These are phyloP conservation scores for Tylopilus orsonianus DNA, from an alignment of 1,284 basidiomycete genomes.

Conservation along the genomic window DNA sequence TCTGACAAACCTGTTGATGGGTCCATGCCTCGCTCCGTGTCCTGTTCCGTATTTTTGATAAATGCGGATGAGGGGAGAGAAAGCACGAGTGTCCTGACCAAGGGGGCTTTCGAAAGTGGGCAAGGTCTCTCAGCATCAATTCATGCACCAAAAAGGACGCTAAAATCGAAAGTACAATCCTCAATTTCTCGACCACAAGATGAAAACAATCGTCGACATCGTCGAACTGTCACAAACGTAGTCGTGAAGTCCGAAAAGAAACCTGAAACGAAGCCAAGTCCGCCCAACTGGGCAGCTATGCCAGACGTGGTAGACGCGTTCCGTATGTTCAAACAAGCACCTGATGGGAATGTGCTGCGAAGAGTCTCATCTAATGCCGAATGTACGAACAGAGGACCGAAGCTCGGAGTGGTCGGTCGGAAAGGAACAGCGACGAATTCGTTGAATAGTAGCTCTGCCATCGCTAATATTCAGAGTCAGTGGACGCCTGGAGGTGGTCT, in stretches of 20 bases:
- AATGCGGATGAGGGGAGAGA: background rate
- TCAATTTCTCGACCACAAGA: background rate
- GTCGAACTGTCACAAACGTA: background rate
- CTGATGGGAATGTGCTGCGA: slow-evolving; percentile 2
- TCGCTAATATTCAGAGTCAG: slow-evolving; percentile 12
- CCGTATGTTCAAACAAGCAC: slow-evolving; percentile 15
- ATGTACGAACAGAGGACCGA: slow-evolving; percentile 3
- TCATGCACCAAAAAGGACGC: slow-evolving; percentile 8
- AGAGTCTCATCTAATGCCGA: slow-evolving; percentile 9
- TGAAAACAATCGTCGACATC: background rate
- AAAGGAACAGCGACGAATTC: slow-evolving; percentile 23
- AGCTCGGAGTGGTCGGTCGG: slow-evolving; percentile 6
- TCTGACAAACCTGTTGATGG: too few species aligned
- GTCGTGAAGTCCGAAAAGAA: background rate
- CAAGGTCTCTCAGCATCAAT: slow-evolving; percentile 14
- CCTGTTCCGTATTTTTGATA: background rate
- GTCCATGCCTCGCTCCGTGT: background rate
- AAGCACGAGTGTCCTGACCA: background rate
- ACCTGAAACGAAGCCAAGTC: background rate
- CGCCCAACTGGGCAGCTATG: slow-evolving; percentile 22
- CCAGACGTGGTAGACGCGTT: slow-evolving; percentile 22
- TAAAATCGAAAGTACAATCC: background rate
- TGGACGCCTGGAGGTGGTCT: slow-evolving; percentile 7
- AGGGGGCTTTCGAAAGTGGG: background rate
- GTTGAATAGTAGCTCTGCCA: slow-evolving; percentile 11